phyloP scores from a whole-genome alignment of 441 rosid species.

The Gossypium davidsonii region DNA sequence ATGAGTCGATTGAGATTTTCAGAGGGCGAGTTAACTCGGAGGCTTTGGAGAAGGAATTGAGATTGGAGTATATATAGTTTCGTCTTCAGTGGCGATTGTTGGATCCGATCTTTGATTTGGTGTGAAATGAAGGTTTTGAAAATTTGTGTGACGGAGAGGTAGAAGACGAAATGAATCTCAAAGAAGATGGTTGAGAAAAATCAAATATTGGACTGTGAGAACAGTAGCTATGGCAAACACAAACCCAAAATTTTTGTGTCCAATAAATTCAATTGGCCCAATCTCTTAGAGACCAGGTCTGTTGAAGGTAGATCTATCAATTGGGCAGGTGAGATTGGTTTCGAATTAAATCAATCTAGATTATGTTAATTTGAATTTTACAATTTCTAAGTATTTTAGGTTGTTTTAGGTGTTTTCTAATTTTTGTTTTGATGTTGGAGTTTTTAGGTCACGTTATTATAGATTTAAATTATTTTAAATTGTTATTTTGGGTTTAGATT shows the following conservation, averaged over 20 bases:
- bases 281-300: too few relatives aligned
- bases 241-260: background rate
- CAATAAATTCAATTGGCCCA: background rate
- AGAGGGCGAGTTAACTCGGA: background rate
- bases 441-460: too few relatives aligned
- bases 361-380: too few relatives aligned
- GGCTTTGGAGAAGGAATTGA: background rate
- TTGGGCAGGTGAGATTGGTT: too few relatives aligned
- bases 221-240: background rate
- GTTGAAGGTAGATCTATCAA: too few relatives aligned
- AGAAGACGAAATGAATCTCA: background rate
- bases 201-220: too few relatives aligned
- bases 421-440: too few relatives aligned
- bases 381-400: too few relatives aligned
- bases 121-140: background rate
- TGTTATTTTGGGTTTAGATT: too few relatives aligned
- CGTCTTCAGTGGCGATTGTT: background rate
- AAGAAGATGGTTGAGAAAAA: background rate
- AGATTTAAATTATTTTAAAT: too few relatives aligned
- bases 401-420: too few relatives aligned
- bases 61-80: background rate
- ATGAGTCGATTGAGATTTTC: background rate
- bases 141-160: background rate
- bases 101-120: conserved; percentile 13
- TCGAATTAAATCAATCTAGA: too few relatives aligned